These are phyloP conservation scores for Cordia subcordata DNA, from an alignment of 257 asterid species.

Conservation along the genomic window DNA sequence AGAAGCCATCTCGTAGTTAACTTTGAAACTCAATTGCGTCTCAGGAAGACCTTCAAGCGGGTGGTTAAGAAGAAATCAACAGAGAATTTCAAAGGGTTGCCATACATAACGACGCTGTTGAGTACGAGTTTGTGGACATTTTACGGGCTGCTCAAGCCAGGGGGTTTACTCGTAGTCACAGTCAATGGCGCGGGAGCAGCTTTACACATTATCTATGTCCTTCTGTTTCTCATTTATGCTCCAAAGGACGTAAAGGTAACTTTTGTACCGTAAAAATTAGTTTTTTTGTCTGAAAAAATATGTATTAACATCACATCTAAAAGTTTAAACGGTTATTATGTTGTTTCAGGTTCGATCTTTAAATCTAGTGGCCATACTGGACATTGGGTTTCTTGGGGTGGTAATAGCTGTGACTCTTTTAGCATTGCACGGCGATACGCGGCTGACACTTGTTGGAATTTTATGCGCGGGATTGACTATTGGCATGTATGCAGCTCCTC, in stretches of 20 bases:
- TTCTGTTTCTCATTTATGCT: constrained; percentile 53
- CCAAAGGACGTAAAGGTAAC: constrained; percentile 43
- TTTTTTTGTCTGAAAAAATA: too few species aligned
- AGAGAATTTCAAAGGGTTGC: constrained; percentile 17
- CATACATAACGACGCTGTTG: constrained; percentile 17
- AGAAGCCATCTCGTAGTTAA: too few species aligned
- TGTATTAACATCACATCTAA: neutral
- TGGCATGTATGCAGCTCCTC: constrained; percentile 84
- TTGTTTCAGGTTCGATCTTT: constrained; percentile 34
- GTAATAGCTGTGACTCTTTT: constrained; percentile 36
- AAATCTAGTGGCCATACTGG: constrained; percentile 39
- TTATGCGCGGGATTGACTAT: constrained; percentile 54
- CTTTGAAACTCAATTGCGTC: neutral
- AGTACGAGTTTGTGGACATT: constrained; percentile 25
- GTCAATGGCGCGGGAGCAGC: constrained; percentile 62
- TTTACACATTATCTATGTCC: constrained; percentile 46
- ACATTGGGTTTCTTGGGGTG: constrained; percentile 44
- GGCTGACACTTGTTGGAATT: constrained; percentile 50
- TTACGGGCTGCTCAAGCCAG: constrained; percentile 53
- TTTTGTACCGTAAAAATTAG: too few species aligned
- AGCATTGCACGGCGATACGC: constrained; percentile 32
- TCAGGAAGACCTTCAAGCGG: constrained; percentile 15
- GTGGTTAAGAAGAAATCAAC: constrained; percentile 21
- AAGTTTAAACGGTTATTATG: too few species aligned
- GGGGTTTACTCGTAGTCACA: constrained; percentile 49